Evolutionary conservation across 495 filamentous ascomycete genomes (phyloP).

Genomic region (Cryomyces minteri): DNA sequence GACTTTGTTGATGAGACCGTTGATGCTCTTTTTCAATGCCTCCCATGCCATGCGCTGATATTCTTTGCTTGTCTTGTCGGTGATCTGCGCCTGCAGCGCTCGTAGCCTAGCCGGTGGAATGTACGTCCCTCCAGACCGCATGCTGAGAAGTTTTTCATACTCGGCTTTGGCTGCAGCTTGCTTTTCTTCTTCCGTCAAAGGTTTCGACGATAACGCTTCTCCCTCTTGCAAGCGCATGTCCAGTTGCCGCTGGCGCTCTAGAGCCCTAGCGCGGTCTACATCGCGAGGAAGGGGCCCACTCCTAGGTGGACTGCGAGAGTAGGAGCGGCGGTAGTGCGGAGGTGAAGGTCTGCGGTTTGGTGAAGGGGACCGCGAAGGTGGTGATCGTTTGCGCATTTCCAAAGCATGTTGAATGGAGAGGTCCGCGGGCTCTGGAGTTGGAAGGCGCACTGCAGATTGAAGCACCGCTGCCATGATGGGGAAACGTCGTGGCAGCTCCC

Average conservation of each 20-base stretch:
- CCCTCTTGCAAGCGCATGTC: constrained; percentile 41
- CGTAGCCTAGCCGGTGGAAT: constrained; percentile 83
- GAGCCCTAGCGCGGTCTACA: constrained; percentile 34
- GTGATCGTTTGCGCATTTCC: constrained; percentile 32
- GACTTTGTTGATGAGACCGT: constrained; percentile 96
- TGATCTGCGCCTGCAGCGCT: constrained; percentile 89
- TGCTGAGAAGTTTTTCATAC: constrained; percentile 74
- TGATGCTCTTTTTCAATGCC: constrained; percentile 95
- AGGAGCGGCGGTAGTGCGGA: constrained; percentile 4
- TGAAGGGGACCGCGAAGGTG: constrained; percentile 21
- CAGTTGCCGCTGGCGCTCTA: constrained; percentile 45
- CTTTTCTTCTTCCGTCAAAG: constrained; percentile 67
- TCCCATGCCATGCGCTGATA: constrained; percentile 99
- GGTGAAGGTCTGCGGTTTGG: not conserved
- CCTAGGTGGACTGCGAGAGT: too few relatives aligned
- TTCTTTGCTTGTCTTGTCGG: constrained; percentile 87
- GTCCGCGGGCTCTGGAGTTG: not conserved
- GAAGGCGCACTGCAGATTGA: not conserved
- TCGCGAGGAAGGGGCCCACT: constrained; percentile 24
- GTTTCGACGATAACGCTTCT: constrained; percentile 31
- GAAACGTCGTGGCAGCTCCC: too few relatives aligned
- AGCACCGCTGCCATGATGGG: not conserved
- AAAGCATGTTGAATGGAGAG: not conserved
- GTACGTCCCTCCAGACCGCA: constrained; percentile 88
- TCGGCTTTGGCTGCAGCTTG: constrained; percentile 68